Base-by-base conservation (phyloP, 345 rosid species). In the Gynandropsis gynandra region DNA sequence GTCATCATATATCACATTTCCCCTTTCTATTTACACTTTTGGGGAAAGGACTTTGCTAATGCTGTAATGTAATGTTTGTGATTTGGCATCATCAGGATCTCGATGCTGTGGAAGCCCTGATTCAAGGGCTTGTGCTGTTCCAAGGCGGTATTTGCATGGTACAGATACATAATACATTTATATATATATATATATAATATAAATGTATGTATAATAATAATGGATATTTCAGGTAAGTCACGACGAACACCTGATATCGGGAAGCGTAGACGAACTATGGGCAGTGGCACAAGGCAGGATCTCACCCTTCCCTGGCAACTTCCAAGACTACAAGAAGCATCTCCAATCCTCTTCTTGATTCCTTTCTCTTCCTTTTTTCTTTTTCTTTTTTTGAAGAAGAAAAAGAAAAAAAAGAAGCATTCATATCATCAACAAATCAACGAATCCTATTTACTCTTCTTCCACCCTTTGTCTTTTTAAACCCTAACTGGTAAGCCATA, bases 121-220 rank as follows among this genome's bases (percentile, higher is more conserved):
- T 90, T 65, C 96, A 90, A 80, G 98, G 98, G 37, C 96, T 90
- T 52, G 96, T 90, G 37, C 42, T 90, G 63, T 87, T 80, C 79
- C 96, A 90, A 76, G 98, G 98, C 70, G 96, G 98, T 49, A 87
- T 90, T 58, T 82, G 89, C 66, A 86, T 82, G 98, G 98, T 90
- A 78, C 21, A 29, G 13, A 37, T 37, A 10, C 3, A 37, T 3
- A 37, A 9, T 37, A 1, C 8, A 10, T 37, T 13, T 2, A 13
- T 2, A 10, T 8, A 10, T 37, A 37, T 37, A 37, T 8, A 37
- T 10, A 13, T 10, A 10, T 37, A n/a, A 37, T 37, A 37, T 8
- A 10, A 37, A 2, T 3, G 50, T 44, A 16, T 7, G 8, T 11
- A 35, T 18, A 2, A 17, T 24, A 8, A 36, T 45, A 9, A 16